phyloP scores from a whole-genome alignment of 768 basidiomycete genomes.

The Mycena polygramma region DNA sequence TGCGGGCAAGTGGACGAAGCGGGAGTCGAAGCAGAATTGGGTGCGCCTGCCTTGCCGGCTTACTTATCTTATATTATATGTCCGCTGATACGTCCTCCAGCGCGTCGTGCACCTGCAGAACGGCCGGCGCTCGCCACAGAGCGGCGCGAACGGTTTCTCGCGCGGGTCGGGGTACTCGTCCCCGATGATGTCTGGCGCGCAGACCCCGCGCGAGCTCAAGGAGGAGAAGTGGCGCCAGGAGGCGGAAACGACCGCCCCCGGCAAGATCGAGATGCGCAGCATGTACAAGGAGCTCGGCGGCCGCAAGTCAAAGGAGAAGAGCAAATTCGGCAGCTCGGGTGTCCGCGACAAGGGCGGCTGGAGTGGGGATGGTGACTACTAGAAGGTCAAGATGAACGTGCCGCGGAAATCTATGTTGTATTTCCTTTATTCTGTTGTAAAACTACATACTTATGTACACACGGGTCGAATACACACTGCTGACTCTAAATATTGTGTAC shows the following conservation, averaged over 20 bases:
- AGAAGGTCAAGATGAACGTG: slow-evolving; percentile 9
- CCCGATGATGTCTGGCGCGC: slow-evolving; percentile 71
- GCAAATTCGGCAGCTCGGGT: slow-evolving; percentile 73
- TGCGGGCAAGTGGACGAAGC: slow-evolving; percentile 90
- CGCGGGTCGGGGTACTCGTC: slow-evolving; percentile 64
- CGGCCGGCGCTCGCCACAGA: slow-evolving; percentile 56
- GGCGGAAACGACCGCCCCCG: slow-evolving; percentile 67
- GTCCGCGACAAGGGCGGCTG: slow-evolving; percentile 86
- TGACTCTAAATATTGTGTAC: slow-evolving; percentile 5
- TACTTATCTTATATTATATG: neutral
- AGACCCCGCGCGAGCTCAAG: slow-evolving; percentile 82
- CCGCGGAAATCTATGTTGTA: slow-evolving; percentile 2
- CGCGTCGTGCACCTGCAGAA: slow-evolving; percentile 63
- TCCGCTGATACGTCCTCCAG: slow-evolving; percentile 49
- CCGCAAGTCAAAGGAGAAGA: slow-evolving; percentile 81
- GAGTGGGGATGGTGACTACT: slow-evolving; percentile 51
- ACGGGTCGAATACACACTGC: neutral
- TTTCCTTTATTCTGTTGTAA: slow-evolving; percentile 3
- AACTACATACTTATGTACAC: too few species aligned
- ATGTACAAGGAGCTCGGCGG: slow-evolving; percentile 94
- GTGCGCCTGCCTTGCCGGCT: slow-evolving; percentile 52
- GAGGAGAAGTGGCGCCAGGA: slow-evolving; percentile 82
- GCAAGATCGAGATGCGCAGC: slow-evolving; percentile 89
- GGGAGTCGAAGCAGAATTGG: slow-evolving; percentile 96
- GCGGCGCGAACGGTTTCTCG: slow-evolving; percentile 46